These are phyloP conservation scores for Yamadazyma insecticola DNA, from an alignment of 805 yeast species.

Conservation along the genomic window DNA sequence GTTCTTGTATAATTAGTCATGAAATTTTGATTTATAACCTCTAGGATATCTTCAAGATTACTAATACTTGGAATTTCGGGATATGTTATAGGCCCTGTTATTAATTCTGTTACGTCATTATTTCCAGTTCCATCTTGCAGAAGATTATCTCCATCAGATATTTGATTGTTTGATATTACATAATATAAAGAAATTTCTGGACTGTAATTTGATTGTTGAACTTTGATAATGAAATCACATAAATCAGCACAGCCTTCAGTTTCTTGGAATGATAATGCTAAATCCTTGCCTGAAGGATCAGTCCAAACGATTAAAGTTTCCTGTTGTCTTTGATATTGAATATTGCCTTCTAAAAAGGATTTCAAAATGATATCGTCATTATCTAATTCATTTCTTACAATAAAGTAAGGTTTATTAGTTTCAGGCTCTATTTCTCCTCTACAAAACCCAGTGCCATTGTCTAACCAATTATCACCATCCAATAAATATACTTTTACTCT, in stretches of 20 bases:
- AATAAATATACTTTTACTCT: conserved; percentile 89
- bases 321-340: conserved; percentile 89
- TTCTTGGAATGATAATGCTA: conserved; percentile 90
- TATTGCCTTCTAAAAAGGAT: conserved; percentile 65
- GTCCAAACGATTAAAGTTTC: conserved; percentile 95
- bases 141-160: conserved; percentile 22
- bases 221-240: conserved; percentile 73
- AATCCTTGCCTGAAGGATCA: conserved; percentile 65
- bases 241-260: conserved; percentile 80
- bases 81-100: conserved; percentile 72
- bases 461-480: conserved; percentile 81
- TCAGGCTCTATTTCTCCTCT: conserved; percentile 54
- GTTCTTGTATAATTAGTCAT: conserved; percentile 60
- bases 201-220: conserved; percentile 53
- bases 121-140: conserved; percentile 25
- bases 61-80: conserved; percentile 47
- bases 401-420: conserved; percentile 48
- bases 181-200: conserved; percentile 60
- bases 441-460: conserved; percentile 89
- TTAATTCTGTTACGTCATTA: conserved; percentile 62
- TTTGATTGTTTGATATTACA: conserved; percentile 47
- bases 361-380: conserved; percentile 55
- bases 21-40: conserved; percentile 54
- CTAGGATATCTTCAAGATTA: conserved; percentile 51
- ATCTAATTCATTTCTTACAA: conserved; percentile 69